phyloP scores from a whole-genome alignment of 768 basidiomycete species.

The Kwoniella heveanensis region DNA sequence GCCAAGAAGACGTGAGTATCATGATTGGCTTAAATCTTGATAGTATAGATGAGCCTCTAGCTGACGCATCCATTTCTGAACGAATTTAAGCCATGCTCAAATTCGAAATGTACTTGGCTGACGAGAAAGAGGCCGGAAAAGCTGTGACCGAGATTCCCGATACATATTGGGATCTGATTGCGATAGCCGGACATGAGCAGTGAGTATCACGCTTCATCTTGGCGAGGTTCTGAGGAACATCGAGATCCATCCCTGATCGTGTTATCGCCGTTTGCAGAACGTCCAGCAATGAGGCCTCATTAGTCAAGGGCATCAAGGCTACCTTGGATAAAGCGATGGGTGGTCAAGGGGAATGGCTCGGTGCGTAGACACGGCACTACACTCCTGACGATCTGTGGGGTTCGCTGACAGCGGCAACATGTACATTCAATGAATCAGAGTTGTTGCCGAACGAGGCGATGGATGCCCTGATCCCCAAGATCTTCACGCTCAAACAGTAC shows the following conservation, averaged over 20 bases:
- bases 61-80: no score
- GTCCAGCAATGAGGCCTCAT: constrained; percentile 21
- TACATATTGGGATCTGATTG: constrained; percentile 33
- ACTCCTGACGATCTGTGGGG: no score
- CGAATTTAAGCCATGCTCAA: constrained; percentile 24
- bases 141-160: constrained; percentile 30
- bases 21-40: no score
- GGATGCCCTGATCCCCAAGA: constrained; percentile 26
- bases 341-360: constrained; percentile 18
- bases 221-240: neutral
- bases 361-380: neutral
- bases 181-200: constrained; percentile 42
- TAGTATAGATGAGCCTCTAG: no score
- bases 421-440: constrained; percentile 18
- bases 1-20: constrained; percentile 36
- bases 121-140: constrained; percentile 35
- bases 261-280: constrained; percentile 24
- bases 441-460: constrained; percentile 25
- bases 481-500: constrained; percentile 39
- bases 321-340: constrained; percentile 24
- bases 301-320: constrained; percentile 36
- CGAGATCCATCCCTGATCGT: neutral
- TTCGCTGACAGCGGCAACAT: constrained; percentile 3
- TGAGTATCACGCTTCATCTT: constrained; percentile 19
- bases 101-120: constrained; percentile 34